Base-by-base conservation (phyloP, 108 stramenopile species). In the Conticribra weissflogii region DNA sequence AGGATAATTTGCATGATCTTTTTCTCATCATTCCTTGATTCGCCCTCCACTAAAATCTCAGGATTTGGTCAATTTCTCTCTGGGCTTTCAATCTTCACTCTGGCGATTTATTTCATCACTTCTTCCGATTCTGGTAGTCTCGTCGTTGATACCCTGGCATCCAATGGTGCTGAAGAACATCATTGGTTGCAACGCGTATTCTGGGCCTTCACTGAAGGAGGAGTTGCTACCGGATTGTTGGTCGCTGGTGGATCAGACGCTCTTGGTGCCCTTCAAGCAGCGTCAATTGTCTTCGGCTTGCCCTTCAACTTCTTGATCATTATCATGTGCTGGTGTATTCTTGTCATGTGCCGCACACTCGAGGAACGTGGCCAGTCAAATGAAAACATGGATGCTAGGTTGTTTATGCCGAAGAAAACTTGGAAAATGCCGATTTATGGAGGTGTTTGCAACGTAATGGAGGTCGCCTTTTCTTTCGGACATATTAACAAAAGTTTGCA, bases 91-190 rank as follows among this genome's bases (percentile, higher is more conserved):
- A 63, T 86, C 36, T 54, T 81, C 32, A 55, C 83, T 15, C 53
- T 86, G 23, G 56, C 73, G 2, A 60, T 76, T 28, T 88, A 88
- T 77, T 88, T 88, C 55, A 63, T 85, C 51, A 88, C 88, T 9
- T 82, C 81, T 3, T 84, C 85, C n/a, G 88, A 88, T 56, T 84
- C 85, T 58, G 88, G 85, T 25, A 84, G 83, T 45, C 66, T 88
- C 52, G 68, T 88, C 56, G 85, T 88, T 22, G 88, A 88, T 56
- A 48, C 78, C 29, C 48, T 88, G 3, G 76, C 85, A 23, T 71
- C 82, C 2, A 88, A 88, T 63, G 88, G 85, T 17, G 47, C 30
- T 23, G 63, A 81, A 61, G 83, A 83, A 12, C 66, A 74, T 19
- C 84, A 82, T 53, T 81, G 71, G 67, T 49, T 81, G 17, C 88